Conservation (phyloP, 2,329 filamentous ascomycete species). For the Triangularia verruculosa region DNA sequence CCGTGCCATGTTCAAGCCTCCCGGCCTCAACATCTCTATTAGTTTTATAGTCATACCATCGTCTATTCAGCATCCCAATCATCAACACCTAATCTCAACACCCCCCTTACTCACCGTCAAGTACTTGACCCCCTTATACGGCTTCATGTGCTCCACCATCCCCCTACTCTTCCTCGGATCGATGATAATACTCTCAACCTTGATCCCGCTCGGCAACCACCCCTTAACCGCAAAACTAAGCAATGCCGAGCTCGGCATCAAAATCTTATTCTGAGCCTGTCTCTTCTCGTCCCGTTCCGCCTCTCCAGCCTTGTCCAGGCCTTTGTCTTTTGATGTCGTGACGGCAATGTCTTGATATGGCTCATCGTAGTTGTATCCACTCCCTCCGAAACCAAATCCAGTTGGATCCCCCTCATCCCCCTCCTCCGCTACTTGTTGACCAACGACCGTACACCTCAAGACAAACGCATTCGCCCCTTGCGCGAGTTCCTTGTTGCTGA, state of each 20-base stretch:
- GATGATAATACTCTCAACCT: constrained; percentile 64
- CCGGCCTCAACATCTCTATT: not conserved
- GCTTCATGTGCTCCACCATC: constrained; percentile 81
- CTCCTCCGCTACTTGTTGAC: constrained; percentile 51
- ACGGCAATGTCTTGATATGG: constrained; percentile 48
- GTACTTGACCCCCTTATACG: constrained; percentile 98
- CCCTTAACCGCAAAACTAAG: constrained; percentile 70
- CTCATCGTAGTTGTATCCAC: constrained; percentile 53
- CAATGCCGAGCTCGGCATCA: constrained; percentile 77
- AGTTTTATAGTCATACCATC: not conserved
- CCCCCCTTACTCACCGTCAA: constrained; percentile 70
- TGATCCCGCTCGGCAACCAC: constrained; percentile 66
- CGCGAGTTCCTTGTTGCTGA: constrained; percentile 73
- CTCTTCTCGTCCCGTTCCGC: constrained; percentile 53
- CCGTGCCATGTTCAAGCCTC: not conserved
- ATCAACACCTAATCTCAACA: constrained; percentile 59
- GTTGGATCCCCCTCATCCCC: constrained; percentile 51
- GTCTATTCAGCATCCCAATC: not conserved
- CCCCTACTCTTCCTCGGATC: constrained; percentile 80
- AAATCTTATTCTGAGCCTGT: constrained; percentile 65
- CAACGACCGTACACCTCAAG: constrained; percentile 77
- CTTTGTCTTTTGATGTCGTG: not conserved
- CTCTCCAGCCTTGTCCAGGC: constrained; percentile 25
- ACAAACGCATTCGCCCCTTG: constrained; percentile 66
- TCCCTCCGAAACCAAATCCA: constrained; percentile 39